Evolutionary conservation across 352 stramenopile species (phyloP).

Genomic region (Poterioochromonas sp.): DNA sequence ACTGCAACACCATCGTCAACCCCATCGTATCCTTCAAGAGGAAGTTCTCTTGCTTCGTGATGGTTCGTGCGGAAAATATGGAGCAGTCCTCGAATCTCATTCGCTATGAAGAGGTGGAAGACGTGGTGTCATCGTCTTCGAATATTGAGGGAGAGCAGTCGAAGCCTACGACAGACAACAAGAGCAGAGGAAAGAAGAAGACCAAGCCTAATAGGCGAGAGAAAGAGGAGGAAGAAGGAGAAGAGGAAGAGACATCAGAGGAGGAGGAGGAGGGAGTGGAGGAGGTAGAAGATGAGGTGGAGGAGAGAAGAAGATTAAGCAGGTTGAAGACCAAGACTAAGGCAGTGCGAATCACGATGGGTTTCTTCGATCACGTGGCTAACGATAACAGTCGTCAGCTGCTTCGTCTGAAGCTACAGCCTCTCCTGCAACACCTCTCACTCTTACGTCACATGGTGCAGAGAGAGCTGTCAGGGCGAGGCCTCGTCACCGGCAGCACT

Average conservation of each 20-base stretch:
- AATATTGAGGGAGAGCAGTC: not conserved
- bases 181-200: too few relatives aligned
- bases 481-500: not conserved
- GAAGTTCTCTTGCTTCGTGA: not conserved
- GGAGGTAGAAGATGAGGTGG: too few relatives aligned
- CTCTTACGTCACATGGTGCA: not conserved
- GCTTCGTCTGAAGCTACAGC: not conserved
- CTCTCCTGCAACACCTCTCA: not conserved
- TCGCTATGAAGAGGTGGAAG: not conserved
- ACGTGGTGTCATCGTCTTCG: too few relatives aligned
- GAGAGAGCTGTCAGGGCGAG: not conserved
- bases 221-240: too few relatives aligned
- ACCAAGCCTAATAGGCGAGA: too few relatives aligned
- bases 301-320: too few relatives aligned
- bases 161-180: not conserved
- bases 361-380: constrained; percentile 40
- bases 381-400: not conserved
- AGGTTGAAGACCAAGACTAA: not conserved
- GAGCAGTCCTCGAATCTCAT: not conserved
- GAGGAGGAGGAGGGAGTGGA: too few relatives aligned
- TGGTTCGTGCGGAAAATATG: not conserved
- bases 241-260: too few relatives aligned
- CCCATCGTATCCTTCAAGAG: not conserved
- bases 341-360: constrained; percentile 33
- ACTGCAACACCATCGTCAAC: not conserved